Evolutionary conservation across 495 filamentous ascomycete genomes (phyloP).

Genomic region (Aspergillus taichungensis): DNA sequence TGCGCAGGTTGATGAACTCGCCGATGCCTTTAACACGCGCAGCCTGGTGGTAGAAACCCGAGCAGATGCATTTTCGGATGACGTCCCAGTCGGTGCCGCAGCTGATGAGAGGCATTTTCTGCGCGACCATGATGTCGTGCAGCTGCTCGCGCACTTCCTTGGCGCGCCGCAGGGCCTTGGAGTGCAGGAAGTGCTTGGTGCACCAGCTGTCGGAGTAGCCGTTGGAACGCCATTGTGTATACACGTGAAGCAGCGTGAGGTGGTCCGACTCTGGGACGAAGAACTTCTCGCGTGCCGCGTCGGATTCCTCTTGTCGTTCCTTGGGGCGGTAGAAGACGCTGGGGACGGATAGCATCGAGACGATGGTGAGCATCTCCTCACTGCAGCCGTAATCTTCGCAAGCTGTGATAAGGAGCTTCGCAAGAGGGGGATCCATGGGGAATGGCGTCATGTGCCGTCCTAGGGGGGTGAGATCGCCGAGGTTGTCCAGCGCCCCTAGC

Average conservation of each 20-base stretch:
- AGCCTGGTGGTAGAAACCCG: conserved; percentile 97
- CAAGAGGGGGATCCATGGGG: conserved; percentile 90
- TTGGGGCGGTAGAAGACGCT: conserved; percentile 97
- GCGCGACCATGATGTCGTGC: conserved; percentile 86
- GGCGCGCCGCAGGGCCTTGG: conserved; percentile 81
- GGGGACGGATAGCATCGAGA: conserved; percentile 95
- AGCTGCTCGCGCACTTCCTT: conserved; percentile 93
- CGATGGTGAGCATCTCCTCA: conserved; percentile 97
- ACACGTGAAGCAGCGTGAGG: conserved; percentile 90
- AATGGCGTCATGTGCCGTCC: conserved; percentile 94
- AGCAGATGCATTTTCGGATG: conserved; percentile 93
- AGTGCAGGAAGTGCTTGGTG: conserved; percentile 81
- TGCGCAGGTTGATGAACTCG: conserved; percentile 94
- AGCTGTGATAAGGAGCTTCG: conserved; percentile 86
- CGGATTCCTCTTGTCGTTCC: conserved; percentile 93
- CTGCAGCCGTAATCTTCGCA: conserved; percentile 81
- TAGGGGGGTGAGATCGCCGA: conserved; percentile 82
- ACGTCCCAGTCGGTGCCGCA: conserved; percentile 97
- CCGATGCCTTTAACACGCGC: conserved; percentile 93
- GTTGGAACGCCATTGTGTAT: conserved; percentile 90
- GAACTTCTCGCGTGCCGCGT: conserved; percentile 95
- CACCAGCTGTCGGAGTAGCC: conserved; percentile 90
- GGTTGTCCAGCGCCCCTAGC: conserved; percentile 83
- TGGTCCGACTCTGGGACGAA: conserved; percentile 98
- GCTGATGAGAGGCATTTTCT: conserved; percentile 79